Base-by-base conservation (phyloP, 1,284 basidiomycete genomes). In the Cutaneotrichosporon mucoides region DNA sequence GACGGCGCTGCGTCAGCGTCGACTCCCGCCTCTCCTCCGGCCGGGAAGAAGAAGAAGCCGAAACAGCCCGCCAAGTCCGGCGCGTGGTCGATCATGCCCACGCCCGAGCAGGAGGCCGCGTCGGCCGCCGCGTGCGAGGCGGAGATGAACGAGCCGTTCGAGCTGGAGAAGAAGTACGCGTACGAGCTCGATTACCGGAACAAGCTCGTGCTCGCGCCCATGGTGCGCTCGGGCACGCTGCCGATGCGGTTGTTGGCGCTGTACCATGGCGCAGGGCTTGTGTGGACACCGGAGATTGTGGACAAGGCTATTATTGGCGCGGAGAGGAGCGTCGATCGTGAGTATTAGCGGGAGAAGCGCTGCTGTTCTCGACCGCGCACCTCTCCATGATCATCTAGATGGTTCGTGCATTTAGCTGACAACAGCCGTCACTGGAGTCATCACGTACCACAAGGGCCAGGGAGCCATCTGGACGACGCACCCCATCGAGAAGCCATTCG, bases 231-330 rank as follows among this genome's bases (percentile, higher is more conserved):
- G 55, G 91, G 93, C 62, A 87, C 87, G 66, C 80, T 56, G 36
- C 55, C 64, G n/a, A 55, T 60, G 66, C 86, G 92, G 43, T 77
- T 95, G 13, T 87, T 92, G 65, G 87, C 92, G 7, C 82, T 99
- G 46, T 92, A 95, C 68, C 89, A 98, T 71, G 95, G 95, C 2
- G 95, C 95, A 3, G 87, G 88, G 12, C 82, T 99, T 5, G 95
- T 99, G 1, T 99, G 96, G 96, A 88, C 90, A 10, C 96, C 95
- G 0, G 96, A 99, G 74, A 89, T 92, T 48, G 89, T 99, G 6
- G 96, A 99, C 79, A 92, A 90, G 76, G 96, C 96, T 11, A 93
- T 99, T 59, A 82, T 99, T 48, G 90, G 94, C 58, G 81, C 89
- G 0, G 84, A 87, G 65, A 83, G 95, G 56, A 84, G 82, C 24